These are phyloP conservation scores for Calonectria pseudoreteaudii DNA, from an alignment of 2,329 filamentous ascomycete genomes.

Conservation along the genomic window DNA sequence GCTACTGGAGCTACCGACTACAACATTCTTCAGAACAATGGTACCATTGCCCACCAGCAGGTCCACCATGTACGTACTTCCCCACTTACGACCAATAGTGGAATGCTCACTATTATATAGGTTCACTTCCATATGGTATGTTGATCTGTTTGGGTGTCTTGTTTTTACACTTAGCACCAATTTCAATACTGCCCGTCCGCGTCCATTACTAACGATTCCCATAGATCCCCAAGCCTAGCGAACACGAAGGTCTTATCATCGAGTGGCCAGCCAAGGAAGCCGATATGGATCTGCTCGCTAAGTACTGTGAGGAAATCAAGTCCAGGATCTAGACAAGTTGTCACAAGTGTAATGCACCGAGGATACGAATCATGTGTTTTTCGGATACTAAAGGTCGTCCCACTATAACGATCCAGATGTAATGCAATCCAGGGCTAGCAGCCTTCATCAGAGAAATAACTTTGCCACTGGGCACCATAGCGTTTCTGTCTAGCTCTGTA, in stretches of 20 bases:
- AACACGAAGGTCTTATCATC: conserved; percentile 81
- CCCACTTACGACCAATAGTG: neutral
- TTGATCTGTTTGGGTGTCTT: neutral
- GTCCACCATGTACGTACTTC: conserved; percentile 82
- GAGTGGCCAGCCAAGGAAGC: conserved; percentile 80
- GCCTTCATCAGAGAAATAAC: conserved; percentile 19
- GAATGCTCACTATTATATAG: conserved; percentile 53
- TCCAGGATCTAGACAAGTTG: conserved; percentile 77
- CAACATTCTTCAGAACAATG: conserved; percentile 98
- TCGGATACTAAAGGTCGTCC: neutral
- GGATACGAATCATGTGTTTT: conserved; percentile 11
- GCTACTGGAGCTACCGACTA: conserved; percentile 84
- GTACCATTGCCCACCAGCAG: conserved; percentile 87
- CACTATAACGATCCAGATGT: neutral
- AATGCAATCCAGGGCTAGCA: conserved; percentile 1
- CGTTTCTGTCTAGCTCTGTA: conserved; percentile 28
- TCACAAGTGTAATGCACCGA: neutral
- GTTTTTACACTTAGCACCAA: neutral
- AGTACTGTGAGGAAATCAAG: conserved; percentile 85
- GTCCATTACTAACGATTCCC: conserved; percentile 3
- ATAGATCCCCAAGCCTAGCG: conserved; percentile 93
- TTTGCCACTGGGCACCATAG: conserved; percentile 30
- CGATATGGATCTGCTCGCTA: conserved; percentile 87
- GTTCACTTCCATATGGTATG: conserved; percentile 94
- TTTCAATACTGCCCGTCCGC: neutral